Percentiles rank a stretch among this genome's conserved stretches.
These are phyloP conservation scores for Scedosporium boydii DNA, from an alignment of 2,329 filamentous ascomycete species.

Conservation along the genomic window DNA sequence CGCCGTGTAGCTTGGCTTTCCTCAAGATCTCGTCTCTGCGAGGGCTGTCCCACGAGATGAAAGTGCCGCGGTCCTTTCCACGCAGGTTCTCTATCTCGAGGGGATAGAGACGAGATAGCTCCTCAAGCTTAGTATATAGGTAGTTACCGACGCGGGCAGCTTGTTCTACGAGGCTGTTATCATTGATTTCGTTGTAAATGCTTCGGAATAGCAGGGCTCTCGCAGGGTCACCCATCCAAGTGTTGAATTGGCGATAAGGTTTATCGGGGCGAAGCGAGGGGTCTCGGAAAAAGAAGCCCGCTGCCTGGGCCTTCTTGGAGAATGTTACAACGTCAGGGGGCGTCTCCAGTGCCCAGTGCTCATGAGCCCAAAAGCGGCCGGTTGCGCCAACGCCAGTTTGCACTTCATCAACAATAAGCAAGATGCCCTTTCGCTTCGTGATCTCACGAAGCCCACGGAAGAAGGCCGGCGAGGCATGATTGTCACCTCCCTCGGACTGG, in stretches of 20 bases:
- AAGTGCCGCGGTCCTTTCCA: constrained; percentile 81
- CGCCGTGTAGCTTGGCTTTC: constrained; percentile 67
- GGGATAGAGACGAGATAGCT: constrained; percentile 61
- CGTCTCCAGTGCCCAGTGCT: constrained; percentile 65
- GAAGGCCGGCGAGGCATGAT: constrained; percentile 70
- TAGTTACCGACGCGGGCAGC: constrained; percentile 73
- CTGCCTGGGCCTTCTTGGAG: constrained; percentile 78
- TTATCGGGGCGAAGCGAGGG: constrained; percentile 67
- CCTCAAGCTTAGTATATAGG: constrained; percentile 61
- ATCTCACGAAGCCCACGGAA: constrained; percentile 66
- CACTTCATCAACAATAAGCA: constrained; percentile 77
- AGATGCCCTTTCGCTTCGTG: constrained; percentile 58
- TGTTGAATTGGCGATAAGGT: constrained; percentile 80
- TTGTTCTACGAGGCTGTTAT: constrained; percentile 67
- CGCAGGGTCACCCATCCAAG: constrained; percentile 77
- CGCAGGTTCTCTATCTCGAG: constrained; percentile 72
- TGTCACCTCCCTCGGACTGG: constrained; percentile 76
- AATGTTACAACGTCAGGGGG: constrained; percentile 84
- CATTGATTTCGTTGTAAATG: constrained; percentile 68
- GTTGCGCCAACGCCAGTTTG: constrained; percentile 81
- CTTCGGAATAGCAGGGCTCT: constrained; percentile 68
- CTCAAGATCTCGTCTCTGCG: constrained; percentile 68
- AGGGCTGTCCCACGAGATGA: constrained; percentile 84
- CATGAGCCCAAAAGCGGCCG: constrained; percentile 80
- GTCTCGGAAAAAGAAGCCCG: constrained; percentile 75